phyloP scores from a whole-genome alignment of 441 rosid species.

The Mallotus repandus region DNA sequence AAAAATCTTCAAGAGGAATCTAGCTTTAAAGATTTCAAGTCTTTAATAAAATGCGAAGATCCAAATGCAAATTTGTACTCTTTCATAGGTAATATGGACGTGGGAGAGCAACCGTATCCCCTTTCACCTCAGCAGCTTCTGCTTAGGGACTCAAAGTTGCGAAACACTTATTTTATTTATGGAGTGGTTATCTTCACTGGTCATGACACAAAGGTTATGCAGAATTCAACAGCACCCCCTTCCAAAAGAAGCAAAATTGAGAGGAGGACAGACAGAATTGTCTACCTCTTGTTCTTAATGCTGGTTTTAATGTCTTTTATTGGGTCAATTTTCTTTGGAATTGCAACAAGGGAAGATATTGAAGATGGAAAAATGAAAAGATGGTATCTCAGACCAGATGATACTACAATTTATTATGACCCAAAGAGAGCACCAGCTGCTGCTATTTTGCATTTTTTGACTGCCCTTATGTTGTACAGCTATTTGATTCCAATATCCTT shows the following conservation, averaged over 20 bases:
- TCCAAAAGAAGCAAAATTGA: constrained; percentile 96
- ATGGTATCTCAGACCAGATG: constrained; percentile 93
- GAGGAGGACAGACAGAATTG: constrained; percentile 76
- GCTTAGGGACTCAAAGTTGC: constrained; percentile 83
- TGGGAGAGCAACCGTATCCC: constrained; percentile 60
- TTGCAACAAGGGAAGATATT: constrained; percentile 62
- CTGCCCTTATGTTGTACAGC: constrained; percentile 84
- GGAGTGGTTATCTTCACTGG: constrained; percentile 94
- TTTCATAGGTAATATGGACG: constrained; percentile 74
- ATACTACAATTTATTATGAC: constrained; percentile 63
- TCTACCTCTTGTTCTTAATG: constrained; percentile 69
- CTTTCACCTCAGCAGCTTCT: constrained; percentile 92
- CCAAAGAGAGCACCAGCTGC: constrained; percentile 61
- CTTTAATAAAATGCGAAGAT: constrained; percentile 84
- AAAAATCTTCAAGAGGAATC: constrained; percentile 56
- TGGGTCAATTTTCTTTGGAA: constrained; percentile 76
- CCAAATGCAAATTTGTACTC: constrained; percentile 91
- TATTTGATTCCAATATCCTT: constrained; percentile 94
- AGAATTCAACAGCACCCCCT: constrained; percentile 88
- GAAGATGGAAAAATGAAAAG: constrained; percentile 72
- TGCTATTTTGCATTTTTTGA: constrained; percentile 68
- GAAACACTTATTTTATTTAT: constrained; percentile 83
- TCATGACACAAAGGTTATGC: constrained; percentile 84
- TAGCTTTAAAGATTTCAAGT: constrained; percentile 56
- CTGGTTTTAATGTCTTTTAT: constrained; percentile 61